Conservation (phyloP, 2,329 filamentous ascomycete species). For the Pseudogymnoascus sp. region DNA sequence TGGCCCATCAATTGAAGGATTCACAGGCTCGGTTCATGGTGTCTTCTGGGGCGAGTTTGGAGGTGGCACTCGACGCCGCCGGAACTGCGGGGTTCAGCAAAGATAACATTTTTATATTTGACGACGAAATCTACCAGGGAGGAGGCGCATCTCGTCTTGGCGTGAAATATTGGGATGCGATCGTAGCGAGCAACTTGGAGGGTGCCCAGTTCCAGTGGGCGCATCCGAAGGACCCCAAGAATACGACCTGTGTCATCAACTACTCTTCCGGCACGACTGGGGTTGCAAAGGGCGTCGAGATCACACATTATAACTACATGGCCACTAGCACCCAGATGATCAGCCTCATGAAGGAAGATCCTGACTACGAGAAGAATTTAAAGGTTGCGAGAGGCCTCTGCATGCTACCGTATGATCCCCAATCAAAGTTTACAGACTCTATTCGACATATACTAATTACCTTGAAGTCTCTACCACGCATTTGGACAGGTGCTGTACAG, state of each 20-base stretch:
- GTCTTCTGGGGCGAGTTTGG: slow-evolving; percentile 52
- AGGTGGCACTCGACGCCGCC: slow-evolving; percentile 62
- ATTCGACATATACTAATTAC: slow-evolving; percentile 52
- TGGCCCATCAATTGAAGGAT: slow-evolving; percentile 70
- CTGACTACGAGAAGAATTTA: slow-evolving; percentile 13
- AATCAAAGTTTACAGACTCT: not conserved
- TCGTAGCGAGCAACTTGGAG: slow-evolving; percentile 47
- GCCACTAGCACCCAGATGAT: slow-evolving; percentile 59
- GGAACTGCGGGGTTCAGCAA: slow-evolving; percentile 47
- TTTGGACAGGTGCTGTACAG: slow-evolving; percentile 67
- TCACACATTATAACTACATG: slow-evolving; percentile 71
- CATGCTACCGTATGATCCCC: slow-evolving; percentile 18
- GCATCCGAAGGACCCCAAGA: slow-evolving; percentile 44
- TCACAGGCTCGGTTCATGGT: slow-evolving; percentile 63
- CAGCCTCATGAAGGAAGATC: slow-evolving; percentile 16
- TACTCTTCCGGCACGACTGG: slow-evolving; percentile 78
- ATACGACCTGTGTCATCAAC: slow-evolving; percentile 62
- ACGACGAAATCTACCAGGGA: slow-evolving; percentile 46
- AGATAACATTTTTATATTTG: slow-evolving; percentile 59
- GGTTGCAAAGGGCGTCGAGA: slow-evolving; percentile 75
- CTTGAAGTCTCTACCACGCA: slow-evolving; percentile 68
- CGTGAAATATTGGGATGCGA: slow-evolving; percentile 57
- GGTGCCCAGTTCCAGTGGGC: slow-evolving; percentile 59
- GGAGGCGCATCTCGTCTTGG: slow-evolving; percentile 32
- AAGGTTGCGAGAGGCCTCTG: slow-evolving; percentile 24